These are phyloP conservation scores for Leishmania tarentolae DNA, from an alignment of 208 protist genomes.

Conservation along the genomic window DNA sequence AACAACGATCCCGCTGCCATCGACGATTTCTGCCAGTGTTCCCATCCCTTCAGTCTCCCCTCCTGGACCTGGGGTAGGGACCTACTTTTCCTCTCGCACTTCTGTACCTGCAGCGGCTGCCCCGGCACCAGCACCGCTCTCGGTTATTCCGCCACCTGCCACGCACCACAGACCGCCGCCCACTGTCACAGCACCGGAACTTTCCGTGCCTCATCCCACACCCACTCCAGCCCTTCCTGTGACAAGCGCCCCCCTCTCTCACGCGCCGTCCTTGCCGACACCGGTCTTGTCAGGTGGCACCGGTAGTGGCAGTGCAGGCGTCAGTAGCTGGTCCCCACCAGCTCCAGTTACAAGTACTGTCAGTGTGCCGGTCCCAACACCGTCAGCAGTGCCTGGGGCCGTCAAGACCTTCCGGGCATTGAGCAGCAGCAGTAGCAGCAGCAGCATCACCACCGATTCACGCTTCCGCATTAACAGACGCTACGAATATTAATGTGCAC, in stretches of 20 bases:
- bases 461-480: constrained; percentile 6
- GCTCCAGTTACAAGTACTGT: background rate
- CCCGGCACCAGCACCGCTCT: background rate
- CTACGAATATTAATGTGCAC: constrained; percentile 11
- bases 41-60: background rate
- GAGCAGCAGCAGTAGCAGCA: constrained; percentile 34
- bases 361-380: background rate
- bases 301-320: background rate
- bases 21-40: background rate
- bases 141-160: constrained; percentile 7
- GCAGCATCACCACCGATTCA: constrained; percentile 12
- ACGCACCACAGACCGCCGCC: constrained; percentile 1
- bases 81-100: constrained; percentile 22
- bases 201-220: background rate
- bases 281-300: constrained; percentile 3
- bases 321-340: constrained; percentile 1
- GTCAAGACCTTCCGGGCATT: constrained; percentile 11
- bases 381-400: background rate
- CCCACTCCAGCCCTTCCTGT: background rate
- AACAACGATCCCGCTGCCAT: background rate
- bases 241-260: background rate
- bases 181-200: background rate
- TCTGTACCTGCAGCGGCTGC: background rate
- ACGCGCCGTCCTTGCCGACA: background rate
- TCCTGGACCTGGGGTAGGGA: constrained; percentile 8